Conservation (phyloP, 257 asterid genomes). For the Ophiorrhiza pumila region DNA sequence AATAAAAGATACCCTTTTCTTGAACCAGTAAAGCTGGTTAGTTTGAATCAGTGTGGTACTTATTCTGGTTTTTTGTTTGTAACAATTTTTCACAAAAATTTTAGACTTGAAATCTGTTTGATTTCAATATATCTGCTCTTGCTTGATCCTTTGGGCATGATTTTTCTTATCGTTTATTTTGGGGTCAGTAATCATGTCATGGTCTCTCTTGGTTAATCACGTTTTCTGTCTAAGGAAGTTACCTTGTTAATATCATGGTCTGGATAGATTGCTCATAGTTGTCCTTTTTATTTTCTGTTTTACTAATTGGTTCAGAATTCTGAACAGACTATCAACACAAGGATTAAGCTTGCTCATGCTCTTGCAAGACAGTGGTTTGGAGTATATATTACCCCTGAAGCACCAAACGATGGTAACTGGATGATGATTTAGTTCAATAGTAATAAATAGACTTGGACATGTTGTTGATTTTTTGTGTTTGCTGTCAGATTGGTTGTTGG, state of each 20-base stretch:
- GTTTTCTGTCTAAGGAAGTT: background rate
- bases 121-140: background rate
- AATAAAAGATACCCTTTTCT: background rate
- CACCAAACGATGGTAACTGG: constrained; percentile 76
- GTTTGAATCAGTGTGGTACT: background rate
- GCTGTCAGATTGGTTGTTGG: constrained; percentile 90
- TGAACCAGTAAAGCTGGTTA: background rate
- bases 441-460: constrained; percentile 2
- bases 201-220: background rate
- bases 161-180: background rate
- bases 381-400: constrained; percentile 82
- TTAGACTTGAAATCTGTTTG: background rate
- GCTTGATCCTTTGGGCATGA: background rate
- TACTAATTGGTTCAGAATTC: constrained; percentile 32
- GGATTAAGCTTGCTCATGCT: constrained; percentile 89
- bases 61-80: background rate
- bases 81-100: no score
- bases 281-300: constrained; percentile 15
- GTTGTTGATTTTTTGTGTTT: constrained; percentile 33
- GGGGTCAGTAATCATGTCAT: background rate
- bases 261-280: background rate
- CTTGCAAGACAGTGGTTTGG: constrained; percentile 99
- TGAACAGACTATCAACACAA: constrained; percentile 86
- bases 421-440: constrained; percentile 3
- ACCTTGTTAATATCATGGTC: background rate